Base-by-base conservation (phyloP, 345 rosid genomes). In the Microthlaspi erraticum region DNA sequence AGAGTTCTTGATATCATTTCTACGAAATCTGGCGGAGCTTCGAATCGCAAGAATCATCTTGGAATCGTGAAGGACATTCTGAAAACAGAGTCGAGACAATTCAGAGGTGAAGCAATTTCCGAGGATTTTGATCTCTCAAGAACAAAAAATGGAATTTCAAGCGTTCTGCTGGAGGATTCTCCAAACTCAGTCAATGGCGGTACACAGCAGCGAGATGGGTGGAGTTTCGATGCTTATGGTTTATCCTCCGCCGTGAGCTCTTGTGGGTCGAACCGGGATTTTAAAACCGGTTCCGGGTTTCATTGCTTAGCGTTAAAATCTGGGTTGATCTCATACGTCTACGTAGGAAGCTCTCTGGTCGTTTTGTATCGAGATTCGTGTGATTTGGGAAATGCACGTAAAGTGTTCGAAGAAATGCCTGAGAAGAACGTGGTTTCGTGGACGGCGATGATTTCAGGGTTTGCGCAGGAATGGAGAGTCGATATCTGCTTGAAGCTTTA, bases 361-460 rank as follows among this genome's bases (percentile, higher is more conserved):
- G 75, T 78, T 9, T 54, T 87, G 6, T 91, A 91, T 6, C 2
- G 86, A 6, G 86, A 74, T 70, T 86, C 84, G 8, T 73, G 90
- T 3, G 77, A 77, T 9, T 10, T 83, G 31, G 63, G 55, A 0
- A 46, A 44, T 60, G 96, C 95, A 2, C 76, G 70, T 57, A 83
- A 82, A 19, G 58, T 86, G 88, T 89, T 93, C 18, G 82, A 79
- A 1, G 96, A 89, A 93, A 91, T 89, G 88, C 87, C 97, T 64
- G 82, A 81, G 2, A 91, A 76, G 74, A 89, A 89, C 62, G 93
- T 86, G 1, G 96, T 93, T 42, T 82, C 90, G 0, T 93, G 98
- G 98, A 87, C 96, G 1, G 86, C 90, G 8, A 68, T 93, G 38
- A 89, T 91, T 71, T 80, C 93, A 44, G 98, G 87, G 39, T 91